Conservation (phyloP, 2,329 filamentous ascomycete species). For the Sporothrix curviconia region DNA sequence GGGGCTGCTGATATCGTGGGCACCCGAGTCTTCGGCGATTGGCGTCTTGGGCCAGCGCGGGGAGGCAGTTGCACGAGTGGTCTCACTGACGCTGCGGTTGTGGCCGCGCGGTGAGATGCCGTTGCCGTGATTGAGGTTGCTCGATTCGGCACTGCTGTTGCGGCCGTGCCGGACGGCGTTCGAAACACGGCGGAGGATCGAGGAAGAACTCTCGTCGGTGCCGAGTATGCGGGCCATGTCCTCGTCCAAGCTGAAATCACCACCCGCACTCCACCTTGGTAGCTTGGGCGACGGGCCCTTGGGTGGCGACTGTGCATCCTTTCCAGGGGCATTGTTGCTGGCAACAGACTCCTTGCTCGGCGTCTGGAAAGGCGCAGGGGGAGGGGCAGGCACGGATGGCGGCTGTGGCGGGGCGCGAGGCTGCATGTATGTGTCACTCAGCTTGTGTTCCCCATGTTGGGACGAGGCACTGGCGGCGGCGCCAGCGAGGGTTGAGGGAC, state of each 20-base stretch:
- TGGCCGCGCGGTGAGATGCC: slow-evolving; percentile 34
- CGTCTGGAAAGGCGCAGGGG: slow-evolving; percentile 24
- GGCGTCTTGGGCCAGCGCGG: slow-evolving; percentile 66
- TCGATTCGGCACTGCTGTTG: slow-evolving; percentile 68
- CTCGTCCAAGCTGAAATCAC: slow-evolving; percentile 90
- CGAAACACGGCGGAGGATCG: slow-evolving; percentile 80
- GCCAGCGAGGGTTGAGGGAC: slow-evolving; percentile 4
- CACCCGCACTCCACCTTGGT: slow-evolving; percentile 69
- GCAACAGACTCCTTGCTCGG: slow-evolving; percentile 43
- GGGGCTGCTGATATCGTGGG: slow-evolving; percentile 65
- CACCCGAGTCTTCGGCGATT: slow-evolving; percentile 46
- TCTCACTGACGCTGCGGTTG: slow-evolving; percentile 59
- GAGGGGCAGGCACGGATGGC: slow-evolving; percentile 39
- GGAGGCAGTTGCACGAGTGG: slow-evolving; percentile 57
- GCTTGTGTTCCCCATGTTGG: slow-evolving; percentile 35
- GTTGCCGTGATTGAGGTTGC: slow-evolving; percentile 30
- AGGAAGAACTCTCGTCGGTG: slow-evolving; percentile 68
- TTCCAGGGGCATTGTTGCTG: slow-evolving; percentile 21
- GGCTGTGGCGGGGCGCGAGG: slow-evolving; percentile 51
- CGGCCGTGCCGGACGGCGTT: slow-evolving; percentile 91
- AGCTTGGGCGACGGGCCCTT: slow-evolving; percentile 56
- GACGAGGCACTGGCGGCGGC: slow-evolving; percentile 22
- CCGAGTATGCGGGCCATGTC: slow-evolving; percentile 87
- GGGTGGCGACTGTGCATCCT: slow-evolving; percentile 35
- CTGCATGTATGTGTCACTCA: slow-evolving; percentile 50